Percentiles rank a stretch among this genome's conserved stretches.
These are phyloP conservation scores for Achaetomiella virescens DNA, from an alignment of 495 filamentous ascomycete genomes.

Conservation along the genomic window DNA sequence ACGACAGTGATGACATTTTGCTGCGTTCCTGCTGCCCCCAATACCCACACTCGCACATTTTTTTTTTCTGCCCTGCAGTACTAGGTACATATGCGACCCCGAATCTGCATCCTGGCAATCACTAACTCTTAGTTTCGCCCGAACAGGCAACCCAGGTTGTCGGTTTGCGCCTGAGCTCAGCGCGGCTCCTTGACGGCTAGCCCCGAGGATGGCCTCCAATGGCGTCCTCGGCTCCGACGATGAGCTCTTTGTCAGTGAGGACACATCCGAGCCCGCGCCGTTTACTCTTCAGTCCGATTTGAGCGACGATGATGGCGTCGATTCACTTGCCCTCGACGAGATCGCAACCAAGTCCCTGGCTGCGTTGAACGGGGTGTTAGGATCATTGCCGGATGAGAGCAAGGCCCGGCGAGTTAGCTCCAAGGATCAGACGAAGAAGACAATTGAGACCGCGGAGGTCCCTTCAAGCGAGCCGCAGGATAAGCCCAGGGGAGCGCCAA, in stretches of 20 bases:
- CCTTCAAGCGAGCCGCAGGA: background rate
- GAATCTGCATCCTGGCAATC: background rate
- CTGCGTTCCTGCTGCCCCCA: background rate
- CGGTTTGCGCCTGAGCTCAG: background rate
- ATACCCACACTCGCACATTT: background rate
- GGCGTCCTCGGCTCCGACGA: conserved; percentile 16
- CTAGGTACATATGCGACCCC: background rate
- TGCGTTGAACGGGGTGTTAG: background rate
- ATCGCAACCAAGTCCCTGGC: conserved; percentile 4
- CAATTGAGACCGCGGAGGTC: no score
- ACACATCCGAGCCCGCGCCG: conserved; percentile 6
- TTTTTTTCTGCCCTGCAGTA: background rate
- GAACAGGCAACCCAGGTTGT: background rate
- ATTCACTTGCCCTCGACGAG: conserved; percentile 12
- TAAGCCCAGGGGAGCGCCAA: background rate
- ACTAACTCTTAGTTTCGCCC: background rate
- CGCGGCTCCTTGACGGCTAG: background rate
- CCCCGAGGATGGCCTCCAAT: conserved; percentile 12
- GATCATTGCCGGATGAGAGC: background rate
- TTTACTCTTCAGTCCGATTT: conserved; percentile 24
- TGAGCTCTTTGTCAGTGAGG: conserved; percentile 10
- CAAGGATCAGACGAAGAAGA: background rate
- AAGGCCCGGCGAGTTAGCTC: background rate
- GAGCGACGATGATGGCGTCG: conserved; percentile 19
- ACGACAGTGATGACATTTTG: conserved; percentile 5